Evolutionary conservation across 169 alveolate species (phyloP).

Genomic region (Cryptosporidium bovis): DNA sequence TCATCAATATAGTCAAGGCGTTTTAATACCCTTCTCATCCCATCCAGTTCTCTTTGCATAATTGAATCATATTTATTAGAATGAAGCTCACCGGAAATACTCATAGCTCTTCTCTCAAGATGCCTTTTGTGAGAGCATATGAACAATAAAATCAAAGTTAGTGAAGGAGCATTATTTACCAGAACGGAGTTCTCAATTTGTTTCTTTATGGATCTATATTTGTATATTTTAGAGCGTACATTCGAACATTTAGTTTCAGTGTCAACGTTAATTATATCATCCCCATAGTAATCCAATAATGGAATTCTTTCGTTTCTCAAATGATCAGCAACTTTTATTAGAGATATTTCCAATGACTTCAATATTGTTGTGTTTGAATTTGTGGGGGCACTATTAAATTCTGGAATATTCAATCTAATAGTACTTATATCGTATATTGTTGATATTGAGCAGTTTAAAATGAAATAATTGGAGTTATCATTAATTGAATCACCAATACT

Average conservation of each 20-base stretch:
- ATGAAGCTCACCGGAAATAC: constrained; percentile 5
- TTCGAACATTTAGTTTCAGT: constrained; percentile 10
- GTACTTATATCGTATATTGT: constrained; percentile 67
- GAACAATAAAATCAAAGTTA: constrained; percentile 21
- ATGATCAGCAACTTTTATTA: constrained; percentile 39
- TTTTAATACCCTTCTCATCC: constrained; percentile 78
- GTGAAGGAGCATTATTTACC: constrained; percentile 16
- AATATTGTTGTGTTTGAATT: constrained; percentile 6
- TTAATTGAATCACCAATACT: constrained; percentile 14
- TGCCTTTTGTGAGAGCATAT: constrained; percentile 27
- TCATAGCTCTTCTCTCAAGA: constrained; percentile 10
- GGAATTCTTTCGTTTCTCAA: constrained; percentile 47
- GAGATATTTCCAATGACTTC: constrained; percentile 40
- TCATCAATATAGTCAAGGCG: constrained; percentile 90
- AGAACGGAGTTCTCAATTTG: constrained; percentile 17
- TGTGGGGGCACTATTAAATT: constrained; percentile 2
- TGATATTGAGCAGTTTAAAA: constrained; percentile 34
- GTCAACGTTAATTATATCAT: constrained; percentile 57
- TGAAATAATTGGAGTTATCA: constrained; percentile 19
- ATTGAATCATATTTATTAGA: constrained; percentile 50
- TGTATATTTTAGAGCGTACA: not conserved
- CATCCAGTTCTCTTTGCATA: constrained; percentile 74
- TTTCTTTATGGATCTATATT: constrained; percentile 14
- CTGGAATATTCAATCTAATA: constrained; percentile 61
- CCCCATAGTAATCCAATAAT: constrained; percentile 45